A percentile compares a stretch with the other conserved stretches of the same genome.
phyloP scores from a whole-genome alignment of 2,329 filamentous ascomycete genomes.

The Fusarium miscanthi region DNA sequence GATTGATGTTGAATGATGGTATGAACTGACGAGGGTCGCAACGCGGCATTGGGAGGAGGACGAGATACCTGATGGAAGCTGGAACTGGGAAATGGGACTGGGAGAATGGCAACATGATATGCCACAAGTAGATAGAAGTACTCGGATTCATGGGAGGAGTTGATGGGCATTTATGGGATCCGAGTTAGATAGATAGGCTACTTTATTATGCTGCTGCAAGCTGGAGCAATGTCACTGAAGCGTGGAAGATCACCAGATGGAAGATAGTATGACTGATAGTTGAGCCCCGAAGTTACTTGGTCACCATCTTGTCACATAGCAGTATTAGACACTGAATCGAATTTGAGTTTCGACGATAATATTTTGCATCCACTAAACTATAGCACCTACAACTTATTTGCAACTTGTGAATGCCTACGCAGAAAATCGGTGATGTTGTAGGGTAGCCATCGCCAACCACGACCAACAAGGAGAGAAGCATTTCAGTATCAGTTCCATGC shows the following conservation, averaged over 20 bases:
- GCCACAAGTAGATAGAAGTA: conserved; percentile 34
- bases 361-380: background rate
- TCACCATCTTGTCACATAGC: too few relatives aligned
- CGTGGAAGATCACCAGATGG: background rate
- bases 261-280: background rate
- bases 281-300: background rate
- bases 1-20: conserved; percentile 38
- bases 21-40: conserved; percentile 32
- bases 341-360: background rate
- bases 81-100: conserved; percentile 11
- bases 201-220: conserved; percentile 20
- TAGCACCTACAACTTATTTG: background rate
- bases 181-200: conserved; percentile 34
- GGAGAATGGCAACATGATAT: conserved; percentile 18
- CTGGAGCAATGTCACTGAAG: conserved; percentile 5
- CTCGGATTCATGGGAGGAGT: conserved; percentile 19
- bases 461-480: too few relatives aligned
- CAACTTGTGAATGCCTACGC: too few relatives aligned
- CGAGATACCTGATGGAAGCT: conserved; percentile 32
- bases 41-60: conserved; percentile 18
- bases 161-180: conserved; percentile 27
- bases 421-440: background rate
- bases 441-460: background rate
- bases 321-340: background rate
- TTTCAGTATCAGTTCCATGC: background rate